Conservation (phyloP, 257 asterid genomes). For the Agastache rugosa region DNA sequence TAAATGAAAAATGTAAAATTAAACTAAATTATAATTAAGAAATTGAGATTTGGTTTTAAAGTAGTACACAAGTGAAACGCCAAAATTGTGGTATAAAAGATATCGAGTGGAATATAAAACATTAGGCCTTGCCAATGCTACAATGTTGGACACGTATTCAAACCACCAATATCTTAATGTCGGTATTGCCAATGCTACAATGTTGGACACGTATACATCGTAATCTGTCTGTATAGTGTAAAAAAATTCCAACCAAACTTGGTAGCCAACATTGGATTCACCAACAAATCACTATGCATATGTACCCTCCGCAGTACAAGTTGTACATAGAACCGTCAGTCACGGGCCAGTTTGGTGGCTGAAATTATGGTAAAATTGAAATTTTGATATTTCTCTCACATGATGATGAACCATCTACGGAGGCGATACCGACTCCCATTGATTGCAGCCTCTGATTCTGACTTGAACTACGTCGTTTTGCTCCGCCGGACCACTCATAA, state of each 20-base stretch:
- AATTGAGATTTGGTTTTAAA: too few relatives aligned
- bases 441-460: conserved; percentile 56
- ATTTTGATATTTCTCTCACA: neutral
- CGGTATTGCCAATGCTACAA: conserved; percentile 8
- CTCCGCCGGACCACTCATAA: conserved; percentile 40
- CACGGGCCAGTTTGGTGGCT: neutral
- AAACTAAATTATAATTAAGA: too few relatives aligned
- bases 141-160: neutral
- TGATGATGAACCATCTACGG: conserved; percentile 31
- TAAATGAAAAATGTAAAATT: too few relatives aligned
- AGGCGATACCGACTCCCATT: conserved; percentile 62
- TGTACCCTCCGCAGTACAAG: conserved; percentile 4
- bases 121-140: neutral
- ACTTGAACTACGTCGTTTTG: conserved; percentile 44
- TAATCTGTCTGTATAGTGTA: neutral
- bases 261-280: neutral
- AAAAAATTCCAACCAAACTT: neutral
- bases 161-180: neutral
- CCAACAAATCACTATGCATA: neutral
- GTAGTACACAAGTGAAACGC: too few relatives aligned
- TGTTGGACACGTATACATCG: neutral
- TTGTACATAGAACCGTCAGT: neutral
- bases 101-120: too few relatives aligned
- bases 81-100: too few relatives aligned
- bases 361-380: neutral